Evolutionary conservation across 2,329 filamentous ascomycete genomes (phyloP), one percentile per base, ranked within the genome.

Genomic region (Aspergillus sp.): DNA sequence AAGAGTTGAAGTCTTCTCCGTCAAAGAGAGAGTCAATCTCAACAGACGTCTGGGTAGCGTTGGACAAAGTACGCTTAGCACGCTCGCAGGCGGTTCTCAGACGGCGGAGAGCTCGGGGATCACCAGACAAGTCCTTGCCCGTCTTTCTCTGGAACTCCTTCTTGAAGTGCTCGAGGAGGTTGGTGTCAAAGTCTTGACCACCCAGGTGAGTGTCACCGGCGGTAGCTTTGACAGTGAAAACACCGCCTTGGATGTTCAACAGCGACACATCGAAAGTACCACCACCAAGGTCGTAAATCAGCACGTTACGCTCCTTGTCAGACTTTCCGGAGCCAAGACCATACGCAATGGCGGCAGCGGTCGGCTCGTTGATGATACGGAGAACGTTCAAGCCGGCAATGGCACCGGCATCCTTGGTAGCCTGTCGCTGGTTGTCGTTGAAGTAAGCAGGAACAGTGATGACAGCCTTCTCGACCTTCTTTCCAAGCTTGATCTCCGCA

Each of bases 261-360:
- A 97, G 88, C 55, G 93, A 97, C 29, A 98, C 93, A 96, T 98
- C 93, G 76, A 98, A 98, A 72, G 93, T 98, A 82, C 93, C 93
- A 82, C 93, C 93, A 82, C 93, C 93, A 55, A 98, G 85, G 84
- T 98, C 93, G 80, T 97, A 98, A 79, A 98, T 97, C 60, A 98
- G 82, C 66, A 98, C 91, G 71, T 97, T 95, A 68, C 93, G 88
- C 82, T 97, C 93, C 81, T 95, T 95, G 72, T 87, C 86, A 46
- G 88, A 86, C 81, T 94, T 95, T 77, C 88, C 89, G 60, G 88
- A 80, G 67, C 90, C 90, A 52, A 98, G 86, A 81, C 93, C 93
- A 74, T 98, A 98, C 63, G 93, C 93, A 65, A 97, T 97, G 63
- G 93, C 93, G 53, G 93, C 93, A 60, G 93, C 93, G 55, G 93